These are phyloP conservation scores for Gyromitra esculenta DNA, from an alignment of 2,329 filamentous ascomycete species.

Conservation along the genomic window DNA sequence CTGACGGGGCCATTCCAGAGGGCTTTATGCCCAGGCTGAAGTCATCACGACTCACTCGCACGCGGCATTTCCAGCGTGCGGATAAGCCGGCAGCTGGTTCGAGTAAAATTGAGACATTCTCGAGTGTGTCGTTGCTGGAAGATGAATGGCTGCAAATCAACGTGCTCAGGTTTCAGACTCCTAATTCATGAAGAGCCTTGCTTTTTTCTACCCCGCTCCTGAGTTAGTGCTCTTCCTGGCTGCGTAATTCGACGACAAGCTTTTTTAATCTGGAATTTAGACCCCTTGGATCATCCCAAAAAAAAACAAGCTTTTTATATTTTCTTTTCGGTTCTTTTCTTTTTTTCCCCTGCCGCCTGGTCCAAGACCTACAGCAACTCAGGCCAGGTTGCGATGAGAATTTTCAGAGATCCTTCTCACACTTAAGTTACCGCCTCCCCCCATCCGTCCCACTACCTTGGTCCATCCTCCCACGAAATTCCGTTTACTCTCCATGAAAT, in stretches of 20 bases:
- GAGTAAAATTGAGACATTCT: neutral
- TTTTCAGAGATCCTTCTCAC: constrained; percentile 11
- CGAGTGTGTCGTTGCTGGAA: neutral
- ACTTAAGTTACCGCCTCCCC: constrained; percentile 9
- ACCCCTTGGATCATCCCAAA: no score
- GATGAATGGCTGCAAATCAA: constrained; percentile 17
- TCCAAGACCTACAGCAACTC: neutral
- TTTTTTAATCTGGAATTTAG: neutral
- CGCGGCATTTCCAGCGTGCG: constrained; percentile 3
- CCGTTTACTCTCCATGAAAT: constrained; percentile 13
- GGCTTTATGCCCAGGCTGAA: neutral
- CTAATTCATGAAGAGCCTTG: neutral
- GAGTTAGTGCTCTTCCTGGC: neutral
- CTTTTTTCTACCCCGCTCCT: constrained; percentile 13
- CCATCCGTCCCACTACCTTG: neutral
- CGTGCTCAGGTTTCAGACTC: constrained; percentile 3
- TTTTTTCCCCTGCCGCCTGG: neutral
- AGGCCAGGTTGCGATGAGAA: neutral
- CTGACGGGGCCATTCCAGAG: no score
- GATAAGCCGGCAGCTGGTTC: constrained; percentile 1
- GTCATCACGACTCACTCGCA: constrained; percentile 5
- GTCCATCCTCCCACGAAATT: neutral
- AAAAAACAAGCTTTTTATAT: constrained; percentile 18
- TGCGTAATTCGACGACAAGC: neutral
- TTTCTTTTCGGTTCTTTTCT: neutral